Evolutionary conservation across 371 early-diverging fungal species (phyloP).

Genomic region (Funneliformis caledonium): DNA sequence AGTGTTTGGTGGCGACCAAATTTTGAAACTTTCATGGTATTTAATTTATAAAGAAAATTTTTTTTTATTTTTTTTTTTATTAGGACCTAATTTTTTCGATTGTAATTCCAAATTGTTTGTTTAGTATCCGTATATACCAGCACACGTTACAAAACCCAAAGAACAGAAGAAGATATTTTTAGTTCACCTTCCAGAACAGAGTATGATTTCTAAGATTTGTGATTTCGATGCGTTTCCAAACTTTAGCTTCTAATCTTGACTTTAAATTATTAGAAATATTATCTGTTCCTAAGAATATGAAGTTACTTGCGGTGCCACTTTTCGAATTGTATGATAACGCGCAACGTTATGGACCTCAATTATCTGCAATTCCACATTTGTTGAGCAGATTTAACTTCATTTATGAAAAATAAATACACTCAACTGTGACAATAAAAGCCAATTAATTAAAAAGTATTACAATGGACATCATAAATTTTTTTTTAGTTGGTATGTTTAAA

Average conservation of each 20-base stretch:
- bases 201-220: slow-evolving; percentile 49
- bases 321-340: slow-evolving; percentile 84
- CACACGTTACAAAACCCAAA: slow-evolving; percentile 81
- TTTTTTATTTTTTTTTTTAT: not conserved
- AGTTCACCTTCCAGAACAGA: slow-evolving; percentile 76
- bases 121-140: slow-evolving; percentile 82
- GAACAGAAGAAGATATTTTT: slow-evolving; percentile 76
- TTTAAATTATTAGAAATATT: slow-evolving; percentile 58
- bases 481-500: too few species aligned
- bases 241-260: slow-evolving; percentile 16
- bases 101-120: not conserved
- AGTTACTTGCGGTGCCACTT: slow-evolving; percentile 79
- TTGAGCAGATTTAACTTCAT: slow-evolving; percentile 63
- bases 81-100: not conserved
- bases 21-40: slow-evolving; percentile 79
- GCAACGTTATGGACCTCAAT: slow-evolving; percentile 73
- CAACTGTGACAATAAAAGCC: not conserved
- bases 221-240: not conserved
- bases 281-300: slow-evolving; percentile 81
- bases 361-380: slow-evolving; percentile 73
- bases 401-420: slow-evolving; percentile 45
- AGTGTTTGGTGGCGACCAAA: slow-evolving; percentile 81
- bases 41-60: slow-evolving; percentile 10
- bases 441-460: too few species aligned
- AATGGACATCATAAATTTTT: too few species aligned